These are phyloP conservation scores for Alternaria brassicae DNA, from an alignment of 2,329 filamentous ascomycete genomes.

Conservation along the genomic window DNA sequence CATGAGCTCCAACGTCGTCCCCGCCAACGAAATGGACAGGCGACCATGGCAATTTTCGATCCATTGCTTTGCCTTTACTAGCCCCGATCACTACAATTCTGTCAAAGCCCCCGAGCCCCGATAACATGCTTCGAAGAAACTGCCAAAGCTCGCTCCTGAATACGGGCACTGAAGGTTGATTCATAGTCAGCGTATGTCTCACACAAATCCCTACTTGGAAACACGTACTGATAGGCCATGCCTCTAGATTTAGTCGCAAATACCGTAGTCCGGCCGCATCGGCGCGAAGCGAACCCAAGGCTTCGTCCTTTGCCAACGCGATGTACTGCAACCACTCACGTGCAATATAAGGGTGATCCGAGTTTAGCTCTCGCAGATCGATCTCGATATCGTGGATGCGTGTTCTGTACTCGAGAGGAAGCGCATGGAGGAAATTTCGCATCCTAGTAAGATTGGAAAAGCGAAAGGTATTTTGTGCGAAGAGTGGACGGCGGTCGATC, in stretches of 20 bases:
- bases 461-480: constrained; percentile 46
- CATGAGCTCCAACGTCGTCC: constrained; percentile 44
- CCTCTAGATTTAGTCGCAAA: constrained; percentile 46
- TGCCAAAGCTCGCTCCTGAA: constrained; percentile 43
- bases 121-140: constrained; percentile 39
- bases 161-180: constrained; percentile 26
- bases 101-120: constrained; percentile 38
- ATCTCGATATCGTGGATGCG: constrained; percentile 47
- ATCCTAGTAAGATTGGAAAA: constrained; percentile 46
- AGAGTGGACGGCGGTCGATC: constrained; percentile 39
- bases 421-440: constrained; percentile 37
- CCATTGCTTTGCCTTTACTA: constrained; percentile 43
- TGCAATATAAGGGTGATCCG: constrained; percentile 30
- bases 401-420: constrained; percentile 28
- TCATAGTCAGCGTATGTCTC: neutral
- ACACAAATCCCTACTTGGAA: neutral
- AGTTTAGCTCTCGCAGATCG: constrained; percentile 42
- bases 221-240: constrained; percentile 36
- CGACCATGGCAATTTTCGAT: constrained; percentile 44
- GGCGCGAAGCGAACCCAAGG: constrained; percentile 30
- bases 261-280: constrained; percentile 44
- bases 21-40: constrained; percentile 48
- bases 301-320: constrained; percentile 26
- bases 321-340: constrained; percentile 50
- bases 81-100: constrained; percentile 44